Evolutionary conservation across 164 flowering plant species (phyloP), one percentile per base, ranked within the genome.

Genomic region (Berberis thunbergii): DNA sequence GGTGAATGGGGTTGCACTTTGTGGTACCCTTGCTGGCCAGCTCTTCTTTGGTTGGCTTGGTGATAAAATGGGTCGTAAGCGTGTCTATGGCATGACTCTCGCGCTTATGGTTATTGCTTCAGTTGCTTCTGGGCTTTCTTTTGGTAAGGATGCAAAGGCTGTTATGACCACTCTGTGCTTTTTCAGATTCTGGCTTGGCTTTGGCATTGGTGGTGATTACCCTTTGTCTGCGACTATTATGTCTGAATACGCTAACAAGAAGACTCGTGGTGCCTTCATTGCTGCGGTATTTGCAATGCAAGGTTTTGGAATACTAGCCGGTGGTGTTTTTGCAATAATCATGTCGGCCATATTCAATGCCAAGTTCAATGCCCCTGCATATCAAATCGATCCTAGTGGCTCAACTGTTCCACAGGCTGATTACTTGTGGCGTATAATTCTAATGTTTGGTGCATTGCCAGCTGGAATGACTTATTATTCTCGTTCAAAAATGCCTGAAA

Each of bases 1-100:
- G 1, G 91, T 90, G 41, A 90, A 84, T 52, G 95, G 97, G 2
- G 95, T 90, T 1, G 97, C 94, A 1, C 73, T 89, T 54, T 76
- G 80, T 49, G 94, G 96, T 7, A 87, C 96, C 2, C 79, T 89
- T 0, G 65, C 86, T 0, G 96, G 96, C 39, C 92, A 88, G 63
- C 88, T 87, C 71, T 87, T 87, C 78, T 87, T 87, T 57, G 94
- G 94, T 1, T 86, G 96, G 94, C 90, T 89, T 4, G 96, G 96
- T 8, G 96, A 89, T 77, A 86, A 83, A 63, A 2, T 90, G 72
- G 97, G 97, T 10, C 59, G 97, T n/a, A 90, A 90, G 60, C 77
- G 73, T 4, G 97, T 88, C 41, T 90, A 90, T 57, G 97, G 97
- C 4, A 65, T 83, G 62, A 90, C 97, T 3, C 86, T 90, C 2